Percentiles rank a stretch among this genome's conserved stretches.
These are phyloP conservation scores for Aspergillus latus DNA, from an alignment of 2,329 filamentous ascomycete genomes.

Conservation along the genomic window DNA sequence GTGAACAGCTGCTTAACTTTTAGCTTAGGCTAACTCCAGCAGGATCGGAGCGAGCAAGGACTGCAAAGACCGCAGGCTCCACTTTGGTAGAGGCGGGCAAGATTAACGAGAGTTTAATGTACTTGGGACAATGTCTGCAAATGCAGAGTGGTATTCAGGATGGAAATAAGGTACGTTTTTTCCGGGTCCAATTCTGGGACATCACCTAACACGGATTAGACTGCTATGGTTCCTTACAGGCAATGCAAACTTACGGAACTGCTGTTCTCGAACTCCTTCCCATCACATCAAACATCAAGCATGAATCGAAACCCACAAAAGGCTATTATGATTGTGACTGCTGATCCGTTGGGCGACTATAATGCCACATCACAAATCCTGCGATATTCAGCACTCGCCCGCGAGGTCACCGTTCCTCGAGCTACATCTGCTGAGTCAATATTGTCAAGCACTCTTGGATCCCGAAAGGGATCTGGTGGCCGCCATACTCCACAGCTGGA, in stretches of 20 bases:
- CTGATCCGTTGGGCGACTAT: slow-evolving; percentile 88
- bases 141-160: slow-evolving; percentile 81
- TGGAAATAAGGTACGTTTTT: slow-evolving; percentile 64
- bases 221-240: slow-evolving; percentile 72
- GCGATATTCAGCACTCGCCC: slow-evolving; percentile 86
- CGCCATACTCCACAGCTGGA: slow-evolving; percentile 45
- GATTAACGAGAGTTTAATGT: slow-evolving; percentile 98
- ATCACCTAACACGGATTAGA: slow-evolving; percentile 38
- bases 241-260: slow-evolving; percentile 85
- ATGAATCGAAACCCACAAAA: slow-evolving; percentile 71
- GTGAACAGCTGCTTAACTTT: slow-evolving; percentile 16
- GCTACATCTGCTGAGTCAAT: slow-evolving; percentile 79
- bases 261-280: slow-evolving; percentile 85
- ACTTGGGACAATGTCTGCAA: slow-evolving; percentile 92
- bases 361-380: slow-evolving; percentile 96
- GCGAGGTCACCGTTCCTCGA: slow-evolving; percentile 88
- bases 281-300: slow-evolving; percentile 47
- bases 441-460: slow-evolving; percentile 33
- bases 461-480: slow-evolving; percentile 37
- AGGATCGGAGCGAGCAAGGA: slow-evolving; percentile 83
- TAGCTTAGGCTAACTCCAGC: slow-evolving; percentile 17
- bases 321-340: slow-evolving; percentile 93
- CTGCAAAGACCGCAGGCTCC: slow-evolving; percentile 89
- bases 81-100: slow-evolving; percentile 95
- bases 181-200: background rate